Evolutionary conservation across 2,329 filamentous ascomycete genomes (phyloP).

Genomic region (Aspergillus persii): DNA sequence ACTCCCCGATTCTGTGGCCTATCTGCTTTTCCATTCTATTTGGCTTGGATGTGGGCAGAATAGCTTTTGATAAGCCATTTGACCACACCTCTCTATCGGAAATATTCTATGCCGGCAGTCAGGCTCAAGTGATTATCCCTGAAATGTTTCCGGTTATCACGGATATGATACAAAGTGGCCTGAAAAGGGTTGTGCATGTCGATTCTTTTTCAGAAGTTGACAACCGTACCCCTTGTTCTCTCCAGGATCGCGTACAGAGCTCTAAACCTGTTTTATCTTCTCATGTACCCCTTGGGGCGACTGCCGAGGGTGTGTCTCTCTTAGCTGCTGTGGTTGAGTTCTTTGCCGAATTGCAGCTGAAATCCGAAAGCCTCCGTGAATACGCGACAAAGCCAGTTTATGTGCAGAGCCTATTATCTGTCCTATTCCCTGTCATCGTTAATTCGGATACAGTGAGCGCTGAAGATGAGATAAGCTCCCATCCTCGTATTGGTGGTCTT

Average conservation of each 20-base stretch:
- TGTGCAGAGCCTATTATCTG: constrained; percentile 71
- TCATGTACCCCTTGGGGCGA: constrained; percentile 13
- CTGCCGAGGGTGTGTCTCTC: constrained; percentile 61
- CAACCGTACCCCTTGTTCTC: background rate
- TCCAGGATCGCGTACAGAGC: constrained; percentile 12
- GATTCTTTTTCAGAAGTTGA: constrained; percentile 61
- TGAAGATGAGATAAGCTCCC: constrained; percentile 84
- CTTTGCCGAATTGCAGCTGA: constrained; percentile 72
- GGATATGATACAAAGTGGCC: constrained; percentile 80
- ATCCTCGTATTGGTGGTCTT: constrained; percentile 74
- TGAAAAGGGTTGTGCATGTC: constrained; percentile 64
- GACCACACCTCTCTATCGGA: constrained; percentile 72
- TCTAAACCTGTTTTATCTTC: constrained; percentile 15
- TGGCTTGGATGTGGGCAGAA: constrained; percentile 71
- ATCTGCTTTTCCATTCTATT: constrained; percentile 88
- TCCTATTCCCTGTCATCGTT: constrained; percentile 84
- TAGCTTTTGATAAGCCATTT: constrained; percentile 71
- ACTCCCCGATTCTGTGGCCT: constrained; percentile 77
- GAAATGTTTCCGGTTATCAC: constrained; percentile 78
- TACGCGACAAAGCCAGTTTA: constrained; percentile 80
- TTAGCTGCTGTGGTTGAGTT: constrained; percentile 77
- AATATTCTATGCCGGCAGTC: constrained; percentile 61
- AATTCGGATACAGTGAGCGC: constrained; percentile 80
- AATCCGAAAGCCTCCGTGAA: constrained; percentile 75
- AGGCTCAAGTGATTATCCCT: constrained; percentile 67